Evolutionary conservation across 2,329 filamentous ascomycete genomes (phyloP), one percentile per base, ranked within the genome.

Genomic region (Diplocarpon rosae): DNA sequence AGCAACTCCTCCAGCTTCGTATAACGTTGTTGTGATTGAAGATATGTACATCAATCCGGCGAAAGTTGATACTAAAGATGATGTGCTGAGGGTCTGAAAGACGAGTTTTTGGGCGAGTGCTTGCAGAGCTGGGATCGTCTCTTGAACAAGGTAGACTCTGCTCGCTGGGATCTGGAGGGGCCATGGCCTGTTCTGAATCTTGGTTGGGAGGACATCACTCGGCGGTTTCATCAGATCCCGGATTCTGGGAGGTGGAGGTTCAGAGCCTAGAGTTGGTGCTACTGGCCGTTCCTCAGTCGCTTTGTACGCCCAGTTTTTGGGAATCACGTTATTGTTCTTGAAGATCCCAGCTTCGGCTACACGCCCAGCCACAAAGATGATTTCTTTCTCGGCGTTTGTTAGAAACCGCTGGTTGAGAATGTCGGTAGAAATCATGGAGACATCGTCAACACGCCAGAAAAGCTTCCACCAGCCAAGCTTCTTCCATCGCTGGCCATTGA

Each of bases 371-470:
- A 95, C 73, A 64, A 83, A 94, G 37, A 95, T 81, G n/a, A 87
- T 74, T 43, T 80, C 81, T 55, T 81, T 80, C 63, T 95, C 89
- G 0, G 89, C 82, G 3, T 75, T 75, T 0, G 80, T 75, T 3
- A 98, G 72, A 68, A 93, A 96, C 6, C 76, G 72, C 51, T 80
- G 79, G 48, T 76, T 75, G 2, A 95, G 69, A 48, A 95, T 82
- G 54, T 92, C 84, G 1, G 79, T 77, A 2, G 84, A 80, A 43
- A 95, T 79, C 73, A 90, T 83, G 2, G 79, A 78, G 10, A 95
- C 86, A 57, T 95, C 90, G 59, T 96, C 90, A 17, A 92, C 88
- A 15, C 87, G 79, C 88, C 88, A 95, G 60, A 95, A 88, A 0
- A 96, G 73, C 62, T 94, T 94, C 83, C 87, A 95, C 89, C 90